Percentiles rank a stretch among this genome's conserved stretches.
These are phyloP conservation scores for Penicillium robsamsonii DNA, from an alignment of 495 filamentous ascomycete genomes.

Conservation along the genomic window DNA sequence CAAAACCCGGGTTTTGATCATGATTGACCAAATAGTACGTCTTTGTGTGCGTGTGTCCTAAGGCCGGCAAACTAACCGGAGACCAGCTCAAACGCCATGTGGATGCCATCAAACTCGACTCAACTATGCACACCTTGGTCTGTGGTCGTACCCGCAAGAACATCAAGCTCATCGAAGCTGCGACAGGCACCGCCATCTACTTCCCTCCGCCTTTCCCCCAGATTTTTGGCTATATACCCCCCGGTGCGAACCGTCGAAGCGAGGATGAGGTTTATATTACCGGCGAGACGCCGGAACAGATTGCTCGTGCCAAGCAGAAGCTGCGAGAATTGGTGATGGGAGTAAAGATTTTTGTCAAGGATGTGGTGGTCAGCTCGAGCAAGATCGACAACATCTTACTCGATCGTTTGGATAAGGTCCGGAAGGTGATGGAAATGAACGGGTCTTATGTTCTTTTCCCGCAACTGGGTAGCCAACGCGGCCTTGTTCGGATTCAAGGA, in stretches of 20 bases:
- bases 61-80: slow-evolving; percentile 29
- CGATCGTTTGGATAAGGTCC: slow-evolving; percentile 88
- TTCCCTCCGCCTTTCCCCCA: slow-evolving; percentile 91
- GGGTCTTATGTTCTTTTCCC: slow-evolving; percentile 92
- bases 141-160: slow-evolving; percentile 93
- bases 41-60: slow-evolving; percentile 7
- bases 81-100: slow-evolving; percentile 79
- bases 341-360: slow-evolving; percentile 86
- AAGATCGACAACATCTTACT: slow-evolving; percentile 95
- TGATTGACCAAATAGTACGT: slow-evolving; percentile 94
- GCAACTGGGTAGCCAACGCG: slow-evolving; percentile 73
- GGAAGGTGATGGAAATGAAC: slow-evolving; percentile 96
- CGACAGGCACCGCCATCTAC: slow-evolving; percentile 93
- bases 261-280: slow-evolving; percentile 93
- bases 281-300: slow-evolving; percentile 74
- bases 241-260: slow-evolving; percentile 71
- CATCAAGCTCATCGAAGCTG: slow-evolving; percentile 93
- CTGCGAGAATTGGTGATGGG: slow-evolving; percentile 76
- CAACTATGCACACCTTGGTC: slow-evolving; percentile 82
- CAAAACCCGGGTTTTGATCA: slow-evolving; percentile 91
- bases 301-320: slow-evolving; percentile 82
- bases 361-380: slow-evolving; percentile 75
- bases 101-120: slow-evolving; percentile 77
- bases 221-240: slow-evolving; percentile 83
- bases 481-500: slow-evolving; percentile 82